Percentiles rank a stretch among this genome's conserved stretches.
Evolutionary conservation across 495 filamentous ascomycete genomes (phyloP).

Genomic region (Staphylotrichum tortipilum): DNA sequence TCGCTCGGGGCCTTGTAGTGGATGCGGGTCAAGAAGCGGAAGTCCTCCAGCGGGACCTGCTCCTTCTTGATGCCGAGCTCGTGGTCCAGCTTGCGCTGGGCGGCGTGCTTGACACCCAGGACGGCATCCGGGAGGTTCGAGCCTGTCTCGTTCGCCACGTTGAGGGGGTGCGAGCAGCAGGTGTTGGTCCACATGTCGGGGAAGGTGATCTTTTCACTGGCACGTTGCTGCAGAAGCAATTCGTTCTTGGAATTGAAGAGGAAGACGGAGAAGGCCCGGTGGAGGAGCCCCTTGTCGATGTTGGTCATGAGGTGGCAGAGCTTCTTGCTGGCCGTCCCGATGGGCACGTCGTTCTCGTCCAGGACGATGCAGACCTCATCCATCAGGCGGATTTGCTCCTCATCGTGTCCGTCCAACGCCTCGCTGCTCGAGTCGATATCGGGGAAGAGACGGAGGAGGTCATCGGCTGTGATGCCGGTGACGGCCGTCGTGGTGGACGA

Average conservation of each 20-base stretch:
- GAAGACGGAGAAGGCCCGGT: conserved; percentile 96
- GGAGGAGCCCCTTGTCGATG: conserved; percentile 87
- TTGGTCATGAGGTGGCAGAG: conserved; percentile 98
- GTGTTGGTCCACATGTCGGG: conserved; percentile 99
- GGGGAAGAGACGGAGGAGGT: conserved; percentile 81
- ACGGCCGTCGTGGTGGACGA: conserved; percentile 34
- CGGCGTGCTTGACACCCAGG: conserved; percentile 78
- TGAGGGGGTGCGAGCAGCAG: conserved; percentile 95
- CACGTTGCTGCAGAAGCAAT: conserved; percentile 90
- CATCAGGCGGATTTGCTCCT: conserved; percentile 95
- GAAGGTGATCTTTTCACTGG: conserved; percentile 97
- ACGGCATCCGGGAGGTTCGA: conserved; percentile 71
- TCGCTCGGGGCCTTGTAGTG: conserved; percentile 97
- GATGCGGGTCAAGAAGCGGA: conserved; percentile 90
- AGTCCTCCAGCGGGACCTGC: conserved; percentile 87
- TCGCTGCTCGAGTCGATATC: conserved; percentile 88
- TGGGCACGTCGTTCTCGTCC: conserved; percentile 84
- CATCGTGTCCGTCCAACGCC: conserved; percentile 79
- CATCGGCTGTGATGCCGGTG: conserved; percentile 66
- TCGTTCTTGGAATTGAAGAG: conserved; percentile 88
- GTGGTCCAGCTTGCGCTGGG: conserved; percentile 85
- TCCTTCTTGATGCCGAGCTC: conserved; percentile 86
- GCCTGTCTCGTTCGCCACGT: conserved; percentile 85
- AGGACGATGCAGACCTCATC: conserved; percentile 98
- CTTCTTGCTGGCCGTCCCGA: conserved; percentile 98